These are phyloP conservation scores for Mariannaea elegans DNA, from an alignment of 2,329 filamentous ascomycete species.

Conservation along the genomic window DNA sequence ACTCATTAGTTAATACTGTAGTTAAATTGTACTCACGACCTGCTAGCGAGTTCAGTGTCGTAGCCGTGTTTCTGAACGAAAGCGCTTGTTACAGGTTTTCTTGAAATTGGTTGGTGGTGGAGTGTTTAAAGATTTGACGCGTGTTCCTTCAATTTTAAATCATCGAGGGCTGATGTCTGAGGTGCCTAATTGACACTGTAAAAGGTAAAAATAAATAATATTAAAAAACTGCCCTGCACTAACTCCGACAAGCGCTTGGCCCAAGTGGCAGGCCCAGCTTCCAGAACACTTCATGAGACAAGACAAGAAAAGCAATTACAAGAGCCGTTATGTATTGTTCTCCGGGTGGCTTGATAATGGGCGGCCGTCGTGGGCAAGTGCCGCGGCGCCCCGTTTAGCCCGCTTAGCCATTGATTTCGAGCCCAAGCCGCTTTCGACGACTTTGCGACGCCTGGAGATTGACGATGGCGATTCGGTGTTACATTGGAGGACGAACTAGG, in stretches of 20 bases:
- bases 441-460: constrained; percentile 33
- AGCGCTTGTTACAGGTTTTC: constrained; percentile 1
- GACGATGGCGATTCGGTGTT: constrained; percentile 37
- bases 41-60: too few species aligned
- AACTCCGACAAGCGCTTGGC: constrained; percentile 7
- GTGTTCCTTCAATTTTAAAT: constrained; percentile 26
- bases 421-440: constrained; percentile 18
- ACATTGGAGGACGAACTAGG: constrained; percentile 25
- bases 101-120: constrained; percentile 1
- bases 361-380: not conserved
- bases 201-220: constrained; percentile 17
- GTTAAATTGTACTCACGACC: too few species aligned
- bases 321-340: not conserved
- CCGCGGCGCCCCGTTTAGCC: not conserved
- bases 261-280: constrained; percentile 7
- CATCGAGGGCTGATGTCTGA: not conserved
- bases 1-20: too few species aligned
- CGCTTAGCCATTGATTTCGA: not conserved
- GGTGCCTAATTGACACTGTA: too few species aligned
- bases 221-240: not conserved
- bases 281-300: constrained; percentile 19
- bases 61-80: not conserved
- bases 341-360: constrained; percentile 5
- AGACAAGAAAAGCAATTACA: constrained; percentile 9
- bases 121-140: constrained; percentile 13